Conservation (phyloP, 192 early-diverging fungal genomes). For the Coemansia sp. region DNA sequence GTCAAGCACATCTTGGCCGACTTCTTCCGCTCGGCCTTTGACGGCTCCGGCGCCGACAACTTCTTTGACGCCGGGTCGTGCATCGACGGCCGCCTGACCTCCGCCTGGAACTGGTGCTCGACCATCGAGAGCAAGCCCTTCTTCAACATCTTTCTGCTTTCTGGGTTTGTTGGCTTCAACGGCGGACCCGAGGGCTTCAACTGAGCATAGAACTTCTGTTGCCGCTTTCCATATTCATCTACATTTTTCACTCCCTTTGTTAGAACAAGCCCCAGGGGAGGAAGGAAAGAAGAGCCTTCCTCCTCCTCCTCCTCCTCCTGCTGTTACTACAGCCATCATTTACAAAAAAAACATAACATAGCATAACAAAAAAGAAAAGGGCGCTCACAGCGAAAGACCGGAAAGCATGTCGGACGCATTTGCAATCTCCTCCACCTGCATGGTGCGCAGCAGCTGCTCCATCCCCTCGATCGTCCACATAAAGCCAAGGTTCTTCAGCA, state of each 20-base stretch:
- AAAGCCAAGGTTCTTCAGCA: conserved; percentile 45
- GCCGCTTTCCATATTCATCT: too few species aligned
- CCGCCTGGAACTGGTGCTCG: conserved; percentile 91
- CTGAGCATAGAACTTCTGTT: neutral
- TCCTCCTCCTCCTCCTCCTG: neutral
- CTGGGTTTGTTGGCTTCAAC: conserved; percentile 79
- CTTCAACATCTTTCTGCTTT: conserved; percentile 83
- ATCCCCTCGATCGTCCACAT: conserved; percentile 42
- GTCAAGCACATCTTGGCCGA: conserved; percentile 81
- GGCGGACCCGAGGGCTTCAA: conserved; percentile 43
- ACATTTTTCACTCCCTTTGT: too few species aligned
- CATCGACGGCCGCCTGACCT: conserved; percentile 94
- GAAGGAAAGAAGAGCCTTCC: neutral
- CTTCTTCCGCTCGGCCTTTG: conserved; percentile 96
- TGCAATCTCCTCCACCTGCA: conserved; percentile 52
- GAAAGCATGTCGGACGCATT: conserved; percentile 40
- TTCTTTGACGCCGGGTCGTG: conserved; percentile 90
- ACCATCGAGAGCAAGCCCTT: conserved; percentile 90
- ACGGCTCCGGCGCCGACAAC: conserved; percentile 92
- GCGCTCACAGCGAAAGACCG: conserved; percentile 15
- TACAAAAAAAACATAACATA: too few species aligned
- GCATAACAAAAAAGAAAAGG: too few species aligned
- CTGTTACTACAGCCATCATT: neutral
- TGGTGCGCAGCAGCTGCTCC: conserved; percentile 40
- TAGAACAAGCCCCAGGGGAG: neutral